Base-by-base conservation (phyloP, 495 filamentous ascomycete species). In the Aspergillus heteromorphus region DNA sequence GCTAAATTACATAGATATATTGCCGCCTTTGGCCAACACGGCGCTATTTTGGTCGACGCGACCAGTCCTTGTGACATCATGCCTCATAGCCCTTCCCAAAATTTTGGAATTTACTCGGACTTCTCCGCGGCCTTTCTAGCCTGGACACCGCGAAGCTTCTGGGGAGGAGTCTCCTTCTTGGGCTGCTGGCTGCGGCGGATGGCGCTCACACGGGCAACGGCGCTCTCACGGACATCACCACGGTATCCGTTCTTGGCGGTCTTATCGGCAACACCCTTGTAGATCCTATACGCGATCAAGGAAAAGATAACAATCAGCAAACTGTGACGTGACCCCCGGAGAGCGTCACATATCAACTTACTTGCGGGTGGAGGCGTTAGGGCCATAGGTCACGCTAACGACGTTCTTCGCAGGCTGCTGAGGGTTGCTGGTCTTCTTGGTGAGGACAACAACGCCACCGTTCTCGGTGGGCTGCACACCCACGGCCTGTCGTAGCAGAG, bases 121-220 rank as follows among this genome's bases (percentile, higher is more conserved):
- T 74, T 66, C 65, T 81, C 80, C 48, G 79, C 82, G 55, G 83
- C 87, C 79, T 86, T 86, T 78, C 80, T 84, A 57, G 91, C 93
- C 79, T 91, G 90, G 20, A 78, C 74, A 42, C 93, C 92, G 60
- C 93, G 81, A 59, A 77, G 75, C 85, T 96, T 96, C 59, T 66
- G 61, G 71, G 80, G 82, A 60, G 84, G 81, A 51, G 75, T 66
- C 17, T 87, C 83, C 84, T 96, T 96, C 77, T 85, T 83, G 52
- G 84, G 70, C 65, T 78, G 76, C 80, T 95, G 88, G 52, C 86
- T 86, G 60, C 79, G 73, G 70, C 87, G 88, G 77, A 97, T 81
- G 64, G 89, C 89, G 69, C 85, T 90, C 61, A 87, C 92, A 63
- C 93, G 89, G 70, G 92, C 80, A 68, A 97, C 87, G 58, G 91